Percentiles rank a stretch among this genome's conserved stretches.
These are phyloP conservation scores for Saccharomyces cerevisiae DNA, from an alignment of 805 yeast species.

Conservation along the genomic window DNA sequence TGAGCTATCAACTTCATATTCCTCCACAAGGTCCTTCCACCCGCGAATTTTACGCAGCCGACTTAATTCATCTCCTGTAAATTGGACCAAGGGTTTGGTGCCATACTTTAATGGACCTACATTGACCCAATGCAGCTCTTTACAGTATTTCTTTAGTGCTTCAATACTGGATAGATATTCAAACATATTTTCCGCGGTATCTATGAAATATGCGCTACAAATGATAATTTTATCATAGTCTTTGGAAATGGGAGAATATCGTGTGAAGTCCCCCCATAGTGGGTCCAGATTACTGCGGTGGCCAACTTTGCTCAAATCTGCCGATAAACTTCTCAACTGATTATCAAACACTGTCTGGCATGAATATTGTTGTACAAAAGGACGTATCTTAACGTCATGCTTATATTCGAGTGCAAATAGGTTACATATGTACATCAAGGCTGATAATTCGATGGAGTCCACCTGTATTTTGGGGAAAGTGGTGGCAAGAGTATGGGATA, in stretches of 20 bases:
- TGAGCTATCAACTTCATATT: conserved; percentile 26
- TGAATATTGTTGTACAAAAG: conserved; percentile 60
- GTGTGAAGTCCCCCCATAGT: conserved; percentile 57
- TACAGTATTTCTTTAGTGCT: conserved; percentile 32
- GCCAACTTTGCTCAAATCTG: conserved; percentile 14
- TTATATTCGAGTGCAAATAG: conserved; percentile 40
- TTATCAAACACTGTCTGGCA: conserved; percentile 43
- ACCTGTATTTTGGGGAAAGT: conserved; percentile 40
- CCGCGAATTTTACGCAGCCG: conserved; percentile 49
- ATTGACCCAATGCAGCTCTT: conserved; percentile 72
- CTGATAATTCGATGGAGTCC: conserved; percentile 68
- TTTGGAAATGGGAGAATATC: conserved; percentile 33
- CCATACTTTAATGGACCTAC: conserved; percentile 92
- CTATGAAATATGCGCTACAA: conserved; percentile 71
- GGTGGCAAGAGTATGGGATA: conserved; percentile 53
- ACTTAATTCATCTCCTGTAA: conserved; percentile 61
- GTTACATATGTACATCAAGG: conserved; percentile 66
- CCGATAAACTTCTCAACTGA: conserved; percentile 41
- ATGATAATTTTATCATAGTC: conserved; percentile 43
- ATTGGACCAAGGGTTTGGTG: conserved; percentile 67
- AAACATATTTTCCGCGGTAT: conserved; percentile 82
- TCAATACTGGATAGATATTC: conserved; percentile 65
- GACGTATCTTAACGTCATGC: conserved; percentile 29
- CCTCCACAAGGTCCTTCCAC: conserved; percentile 42
- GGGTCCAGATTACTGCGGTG: conserved; percentile 43